Percentiles rank a stretch among this genome's conserved stretches.
Conservation (phyloP, 148 eudicot genomes). For the Selenicereus undatus region DNA sequence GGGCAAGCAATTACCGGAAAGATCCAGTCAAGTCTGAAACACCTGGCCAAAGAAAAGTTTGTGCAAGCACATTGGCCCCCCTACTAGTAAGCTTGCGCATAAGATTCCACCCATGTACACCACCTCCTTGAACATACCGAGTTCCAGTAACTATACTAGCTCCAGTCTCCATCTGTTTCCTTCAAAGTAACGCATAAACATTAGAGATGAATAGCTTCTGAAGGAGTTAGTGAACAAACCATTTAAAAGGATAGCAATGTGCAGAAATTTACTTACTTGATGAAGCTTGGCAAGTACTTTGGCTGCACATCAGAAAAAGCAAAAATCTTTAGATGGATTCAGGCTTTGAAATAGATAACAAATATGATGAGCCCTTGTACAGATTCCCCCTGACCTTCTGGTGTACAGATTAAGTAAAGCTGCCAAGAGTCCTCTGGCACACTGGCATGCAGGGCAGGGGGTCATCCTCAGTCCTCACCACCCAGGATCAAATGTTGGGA, state of each 20-base stretch:
- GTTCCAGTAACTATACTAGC: slow-evolving; percentile 96
- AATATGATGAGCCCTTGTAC: not conserved
- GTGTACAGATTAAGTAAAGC: not conserved
- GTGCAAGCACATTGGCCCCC: slow-evolving; percentile 97
- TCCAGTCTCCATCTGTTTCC: slow-evolving; percentile 91
- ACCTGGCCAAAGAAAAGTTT: slow-evolving; percentile 96
- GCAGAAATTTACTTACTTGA: slow-evolving; percentile 56
- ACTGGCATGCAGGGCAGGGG: no score
- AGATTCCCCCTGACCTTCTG: slow-evolving; percentile 2
- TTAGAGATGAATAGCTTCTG: not conserved
- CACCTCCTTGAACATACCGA: slow-evolving; percentile 88
- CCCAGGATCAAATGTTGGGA: no score
- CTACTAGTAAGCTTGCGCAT: slow-evolving; percentile 98
- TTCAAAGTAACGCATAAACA: slow-evolving; percentile 22
- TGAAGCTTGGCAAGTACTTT: slow-evolving; percentile 86
- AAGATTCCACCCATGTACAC: slow-evolving; percentile 97
- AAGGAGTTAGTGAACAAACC: not conserved
- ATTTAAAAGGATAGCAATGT: not conserved
- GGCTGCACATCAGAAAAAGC: slow-evolving; percentile 54
- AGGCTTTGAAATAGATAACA: not conserved
- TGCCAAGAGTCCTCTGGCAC: no score
- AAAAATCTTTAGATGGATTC: not conserved
- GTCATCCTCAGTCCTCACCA: no score
- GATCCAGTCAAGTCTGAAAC: slow-evolving; percentile 99
- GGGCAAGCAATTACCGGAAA: slow-evolving; percentile 49